These are phyloP conservation scores for Spizellomyces sp. DNA, from an alignment of 192 early-diverging fungal genomes.

Conservation along the genomic window DNA sequence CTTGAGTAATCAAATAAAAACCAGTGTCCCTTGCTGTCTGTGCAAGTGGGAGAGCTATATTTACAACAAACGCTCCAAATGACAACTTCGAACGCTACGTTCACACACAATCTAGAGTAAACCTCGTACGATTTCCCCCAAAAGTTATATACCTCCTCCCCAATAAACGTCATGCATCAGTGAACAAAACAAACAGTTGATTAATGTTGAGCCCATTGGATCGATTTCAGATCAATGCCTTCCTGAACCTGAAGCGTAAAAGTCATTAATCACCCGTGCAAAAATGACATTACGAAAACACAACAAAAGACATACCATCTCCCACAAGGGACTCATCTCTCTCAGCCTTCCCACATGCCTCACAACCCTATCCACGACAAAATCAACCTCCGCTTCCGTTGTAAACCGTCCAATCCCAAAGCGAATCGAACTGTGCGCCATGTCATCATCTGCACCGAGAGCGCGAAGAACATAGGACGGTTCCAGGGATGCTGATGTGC, in stretches of 20 bases:
- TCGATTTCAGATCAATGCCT: slow-evolving; percentile 87
- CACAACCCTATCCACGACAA: slow-evolving; percentile 78
- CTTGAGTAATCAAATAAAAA: too few relatives aligned
- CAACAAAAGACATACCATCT: slow-evolving; percentile 69
- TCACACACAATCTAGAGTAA: too few relatives aligned
- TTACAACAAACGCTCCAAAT: too few relatives aligned
- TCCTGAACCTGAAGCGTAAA: slow-evolving; percentile 67
- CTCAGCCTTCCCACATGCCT: slow-evolving; percentile 82
- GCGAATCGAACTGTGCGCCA: slow-evolving; percentile 92
- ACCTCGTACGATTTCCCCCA: too few relatives aligned
- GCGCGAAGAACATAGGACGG: slow-evolving; percentile 96
- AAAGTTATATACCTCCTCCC: too few relatives aligned
- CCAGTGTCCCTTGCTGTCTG: too few relatives aligned
- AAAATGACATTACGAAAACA: too few relatives aligned
- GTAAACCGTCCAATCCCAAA: slow-evolving; percentile 98
- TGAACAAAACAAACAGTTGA: too few relatives aligned
- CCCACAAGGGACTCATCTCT: slow-evolving; percentile 98
- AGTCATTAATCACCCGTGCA: slow-evolving; percentile 1
- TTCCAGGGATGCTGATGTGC: slow-evolving; percentile 94
- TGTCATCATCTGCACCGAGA: slow-evolving; percentile 94
- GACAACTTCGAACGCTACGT: too few relatives aligned
- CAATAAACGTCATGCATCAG: too few relatives aligned
- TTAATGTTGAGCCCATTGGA: slow-evolving; percentile 89
- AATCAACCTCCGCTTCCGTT: slow-evolving; percentile 92
- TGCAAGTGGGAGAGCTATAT: too few relatives aligned